phyloP scores from a whole-genome alignment of 2,329 filamentous ascomycete genomes.

The Pestalotiopsis sp. region DNA sequence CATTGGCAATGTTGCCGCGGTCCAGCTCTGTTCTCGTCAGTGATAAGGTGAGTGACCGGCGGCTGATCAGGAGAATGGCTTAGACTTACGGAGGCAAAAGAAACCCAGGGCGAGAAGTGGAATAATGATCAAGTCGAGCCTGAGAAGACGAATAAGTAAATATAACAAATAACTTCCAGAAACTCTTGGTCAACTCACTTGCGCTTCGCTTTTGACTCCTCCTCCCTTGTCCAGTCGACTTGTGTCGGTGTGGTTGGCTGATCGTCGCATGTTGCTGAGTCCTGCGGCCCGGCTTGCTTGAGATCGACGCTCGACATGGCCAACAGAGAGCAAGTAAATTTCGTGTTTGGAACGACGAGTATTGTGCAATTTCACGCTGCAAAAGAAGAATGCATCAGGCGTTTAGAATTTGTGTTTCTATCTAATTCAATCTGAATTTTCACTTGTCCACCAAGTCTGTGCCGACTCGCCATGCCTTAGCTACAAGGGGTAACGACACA shows the following conservation, averaged over 20 bases:
- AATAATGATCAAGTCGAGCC: conserved; percentile 13
- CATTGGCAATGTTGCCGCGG: conserved; percentile 44
- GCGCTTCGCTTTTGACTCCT: conserved; percentile 21
- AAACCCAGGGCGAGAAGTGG: conserved; percentile 14
- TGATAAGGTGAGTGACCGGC: not conserved
- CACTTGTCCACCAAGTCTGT: too few relatives aligned
- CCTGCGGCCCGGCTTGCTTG: not conserved
- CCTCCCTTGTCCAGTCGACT: conserved; percentile 19
- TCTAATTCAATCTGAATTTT: not conserved
- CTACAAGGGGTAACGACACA: not conserved
- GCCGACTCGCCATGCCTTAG: too few relatives aligned
- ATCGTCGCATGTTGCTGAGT: not conserved
- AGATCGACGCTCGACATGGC: not conserved
- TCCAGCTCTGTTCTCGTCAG: conserved; percentile 40
- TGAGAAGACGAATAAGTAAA: not conserved
- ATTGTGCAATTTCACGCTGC: too few relatives aligned
- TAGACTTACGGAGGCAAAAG: conserved; percentile 17
- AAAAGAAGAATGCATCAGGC: too few relatives aligned
- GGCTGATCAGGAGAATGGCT: not conserved
- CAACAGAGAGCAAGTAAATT: not conserved
- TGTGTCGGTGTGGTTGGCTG: not conserved
- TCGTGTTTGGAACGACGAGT: too few relatives aligned
- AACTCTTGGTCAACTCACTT: conserved; percentile 16
- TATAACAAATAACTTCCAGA: not conserved
- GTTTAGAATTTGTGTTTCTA: too few relatives aligned